Percentiles rank a stretch among this genome's conserved stretches.
These are phyloP conservation scores for Paxillus ammoniavirescens DNA, from an alignment of 768 basidiomycete genomes.

Conservation along the genomic window DNA sequence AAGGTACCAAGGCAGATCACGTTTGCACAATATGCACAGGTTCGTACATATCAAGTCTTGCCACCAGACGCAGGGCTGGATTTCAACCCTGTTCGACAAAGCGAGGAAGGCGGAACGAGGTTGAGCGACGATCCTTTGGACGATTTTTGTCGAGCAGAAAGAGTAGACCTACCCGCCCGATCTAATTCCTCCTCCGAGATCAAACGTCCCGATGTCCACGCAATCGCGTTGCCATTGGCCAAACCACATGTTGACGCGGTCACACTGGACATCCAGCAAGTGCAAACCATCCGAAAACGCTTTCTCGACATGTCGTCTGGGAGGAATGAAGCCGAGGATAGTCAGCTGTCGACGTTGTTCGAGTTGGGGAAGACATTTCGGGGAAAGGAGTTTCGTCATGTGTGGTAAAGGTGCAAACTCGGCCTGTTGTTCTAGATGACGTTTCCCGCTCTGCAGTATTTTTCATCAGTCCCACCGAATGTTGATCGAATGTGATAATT, in stretches of 20 bases:
- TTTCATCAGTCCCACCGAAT: too few species aligned
- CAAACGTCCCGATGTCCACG: neutral
- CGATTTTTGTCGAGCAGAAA: neutral
- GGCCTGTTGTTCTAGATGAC: neutral
- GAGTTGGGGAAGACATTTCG: conserved; percentile 19
- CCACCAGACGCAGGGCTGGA: conserved; percentile 2
- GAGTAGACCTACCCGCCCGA: neutral
- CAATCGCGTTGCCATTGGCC: neutral
- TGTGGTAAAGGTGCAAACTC: conserved; percentile 17
- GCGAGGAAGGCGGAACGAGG: neutral
- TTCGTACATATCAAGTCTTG: conserved; percentile 18
- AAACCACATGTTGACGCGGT: neutral
- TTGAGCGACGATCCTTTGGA: neutral
- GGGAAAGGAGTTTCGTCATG: conserved; percentile 23
- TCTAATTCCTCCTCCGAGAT: neutral
- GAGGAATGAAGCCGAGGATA: conserved; percentile 1
- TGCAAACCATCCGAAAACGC: conserved; percentile 13
- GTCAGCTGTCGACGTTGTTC: conserved; percentile 18
- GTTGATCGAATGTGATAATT: too few species aligned
- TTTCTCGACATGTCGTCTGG: conserved; percentile 6
- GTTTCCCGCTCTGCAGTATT: neutral
- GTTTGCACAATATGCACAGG: conserved; percentile 22
- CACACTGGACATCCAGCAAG: conserved; percentile 17
- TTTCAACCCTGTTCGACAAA: neutral
- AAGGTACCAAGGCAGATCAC: conserved; percentile 27